These are phyloP conservation scores for Globisporangium paroecandrum DNA, from an alignment of 352 stramenopile genomes.

Conservation along the genomic window DNA sequence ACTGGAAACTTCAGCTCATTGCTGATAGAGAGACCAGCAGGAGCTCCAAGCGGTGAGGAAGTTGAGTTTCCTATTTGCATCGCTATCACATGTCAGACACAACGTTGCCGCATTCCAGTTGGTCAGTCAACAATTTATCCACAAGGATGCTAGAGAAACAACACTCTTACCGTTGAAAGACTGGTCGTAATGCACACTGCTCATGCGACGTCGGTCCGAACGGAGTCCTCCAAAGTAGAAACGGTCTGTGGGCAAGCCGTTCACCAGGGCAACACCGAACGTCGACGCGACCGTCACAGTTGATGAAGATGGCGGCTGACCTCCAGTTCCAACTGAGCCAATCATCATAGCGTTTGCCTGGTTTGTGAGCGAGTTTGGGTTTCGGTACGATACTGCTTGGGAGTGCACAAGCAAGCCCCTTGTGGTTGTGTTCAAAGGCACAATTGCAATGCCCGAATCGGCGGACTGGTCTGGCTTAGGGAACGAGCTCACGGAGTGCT, in stretches of 20 bases:
- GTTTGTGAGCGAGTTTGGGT: conserved; percentile 23
- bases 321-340: conserved; percentile 15
- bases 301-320: conserved; percentile 21
- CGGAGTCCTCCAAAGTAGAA: conserved; percentile 36
- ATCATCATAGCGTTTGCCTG: conserved; percentile 21
- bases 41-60: neutral
- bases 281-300: conserved; percentile 54
- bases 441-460: conserved; percentile 42
- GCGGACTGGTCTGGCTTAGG: conserved; percentile 37
- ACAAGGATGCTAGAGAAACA: neutral
- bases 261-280: conserved; percentile 24
- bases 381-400: conserved; percentile 19
- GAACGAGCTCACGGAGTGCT: conserved; percentile 26
- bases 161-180: conserved; percentile 27
- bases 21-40: neutral
- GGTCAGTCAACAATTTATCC: neutral
- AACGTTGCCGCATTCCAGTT: neutral
- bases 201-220: conserved; percentile 41
- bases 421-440: conserved; percentile 41
- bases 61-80: conserved; percentile 12
- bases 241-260: conserved; percentile 25
- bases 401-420: conserved; percentile 32
- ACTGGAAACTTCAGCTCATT: conserved; percentile 26
- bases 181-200: conserved; percentile 58
- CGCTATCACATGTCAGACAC: neutral